phyloP scores from a whole-genome alignment of 2,329 filamentous ascomycete species.

The Colletotrichum abscissum region DNA sequence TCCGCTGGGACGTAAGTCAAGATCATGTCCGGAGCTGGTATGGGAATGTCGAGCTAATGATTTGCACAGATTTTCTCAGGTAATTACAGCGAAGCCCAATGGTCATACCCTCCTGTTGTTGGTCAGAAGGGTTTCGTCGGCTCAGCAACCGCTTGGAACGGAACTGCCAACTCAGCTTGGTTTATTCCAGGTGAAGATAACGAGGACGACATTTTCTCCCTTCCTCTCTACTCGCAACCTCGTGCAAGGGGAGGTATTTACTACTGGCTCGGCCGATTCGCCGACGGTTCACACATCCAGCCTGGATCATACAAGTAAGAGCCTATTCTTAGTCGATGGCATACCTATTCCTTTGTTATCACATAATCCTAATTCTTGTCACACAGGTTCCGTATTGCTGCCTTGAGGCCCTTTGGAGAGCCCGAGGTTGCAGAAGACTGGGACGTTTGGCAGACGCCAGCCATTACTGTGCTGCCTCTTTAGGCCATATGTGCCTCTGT shows the following conservation, averaged over 20 bases:
- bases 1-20: slow-evolving; percentile 40
- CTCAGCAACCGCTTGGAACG: slow-evolving; percentile 48
- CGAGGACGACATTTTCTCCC: slow-evolving; percentile 13
- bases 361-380: background rate
- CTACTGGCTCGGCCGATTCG: slow-evolving; percentile 11
- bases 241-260: background rate
- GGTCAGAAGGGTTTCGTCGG: slow-evolving; percentile 55
- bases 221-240: background rate
- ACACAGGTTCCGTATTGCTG: slow-evolving; percentile 39
- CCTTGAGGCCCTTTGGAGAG: slow-evolving; percentile 41
- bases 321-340: no score
- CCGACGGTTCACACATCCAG: slow-evolving; percentile 8
- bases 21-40: background rate
- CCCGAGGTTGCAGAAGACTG: slow-evolving; percentile 35
- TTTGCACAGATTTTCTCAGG: slow-evolving; percentile 47
- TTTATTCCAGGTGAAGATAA: background rate
- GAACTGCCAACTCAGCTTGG: background rate
- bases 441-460: slow-evolving; percentile 41
- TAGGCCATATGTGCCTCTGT: no score
- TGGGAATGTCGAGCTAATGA: background rate
- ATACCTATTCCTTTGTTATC: no score
- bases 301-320: slow-evolving; percentile 17
- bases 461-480: background rate
- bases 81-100: slow-evolving; percentile 51
- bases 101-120: slow-evolving; percentile 53